Base-by-base conservation (phyloP, 208 protist species). In the Trypanosoma rangeli region DNA sequence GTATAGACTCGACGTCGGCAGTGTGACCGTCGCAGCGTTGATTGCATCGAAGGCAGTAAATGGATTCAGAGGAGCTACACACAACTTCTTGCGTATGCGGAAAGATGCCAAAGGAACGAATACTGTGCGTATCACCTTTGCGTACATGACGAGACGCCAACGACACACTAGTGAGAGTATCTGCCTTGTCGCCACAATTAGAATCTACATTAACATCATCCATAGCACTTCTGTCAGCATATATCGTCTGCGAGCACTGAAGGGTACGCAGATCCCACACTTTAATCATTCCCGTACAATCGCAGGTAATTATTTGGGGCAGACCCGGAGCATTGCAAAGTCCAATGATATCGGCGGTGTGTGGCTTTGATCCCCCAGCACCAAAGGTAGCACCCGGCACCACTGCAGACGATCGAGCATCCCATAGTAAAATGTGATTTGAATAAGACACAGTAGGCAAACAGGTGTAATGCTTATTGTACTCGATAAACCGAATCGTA, bases 261-360 rank as follows among this genome's bases (percentile, higher is more conserved):
- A 88, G 76, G 12, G 77, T 81, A 24, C 80, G 75, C 29, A 94
- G 64, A 67, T 97, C 93, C 93, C 93, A 97, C 46, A 96, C 79
- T 54, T 90, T 92, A 31, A 96, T 76, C 26, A 76, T 59, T 20
- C 93, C 89, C 12, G 71, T 67, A 49, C 58, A 70, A 65, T 97
- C 93, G 20, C 76, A 79, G 13, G 84, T 93, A 39, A 95, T 76
- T 22, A 93, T 63, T 57, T 94, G 84, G 16, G 89, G 83, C 5
- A 83, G 56, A 54, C 84, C 79, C 13, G 58, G 75, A 28, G 89
- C 70, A 58, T 83, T 81, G 44, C 70, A 54, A 15, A 97, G 62
- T 28, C 83, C 77, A 44, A 95, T 76, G 5, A 96, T 65, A 31
- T 81, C 73, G 20, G 64, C 65, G 44, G 73, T 56, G 44, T 84